Evolutionary conservation across 2,329 filamentous ascomycete genomes (phyloP), one percentile per base, ranked within the genome.

Genomic region (Diaporthe citri): DNA sequence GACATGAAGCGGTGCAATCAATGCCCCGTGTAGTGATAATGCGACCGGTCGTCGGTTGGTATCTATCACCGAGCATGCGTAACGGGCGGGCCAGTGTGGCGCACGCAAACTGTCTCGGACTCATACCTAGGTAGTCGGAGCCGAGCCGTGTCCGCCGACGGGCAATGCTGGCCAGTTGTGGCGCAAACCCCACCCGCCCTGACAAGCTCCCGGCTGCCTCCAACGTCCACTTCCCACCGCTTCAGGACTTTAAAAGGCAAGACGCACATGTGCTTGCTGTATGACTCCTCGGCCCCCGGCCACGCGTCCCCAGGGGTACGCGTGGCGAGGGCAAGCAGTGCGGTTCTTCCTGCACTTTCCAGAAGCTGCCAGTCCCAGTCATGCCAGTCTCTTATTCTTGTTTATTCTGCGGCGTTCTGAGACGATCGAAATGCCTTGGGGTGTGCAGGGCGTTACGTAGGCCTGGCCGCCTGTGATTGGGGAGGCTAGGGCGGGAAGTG

Each of bases 281-380:
- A 60, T 75, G 71, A 72, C 71, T 72, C 71, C 43, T 72, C 48
- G 59, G 57, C 34, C 41, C 59, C 59, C 31, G 28, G 73, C 73
- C 51, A 41, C 73, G 59, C 73, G 59, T 67, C 46, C 43, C 10
- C 6, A 20, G 22, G 41, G 48, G 69, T 51, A 41, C 73, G 51
- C 43, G 73, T 72, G 69, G 69, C 73, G 52, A 59, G 25, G 13
- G 62, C 17, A 17, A 57, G 41, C 28, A 41, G 34, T 1, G 7
- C 17, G 10, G 5, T 48, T 39, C n/a, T 69, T 48, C 39, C 22
- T 36, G 46, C n/a, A 22, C 25, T 28, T 46, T 59, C 55, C 20
- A 41, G 62, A 62, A 57, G 31, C 52, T 41, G 31, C 56, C 39
- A 43, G 46, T 20, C 36, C 5, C 36, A 41, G 48, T 55, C 6